Evolutionary conservation across 164 flowering plant genomes (phyloP), one percentile per base, ranked within the genome.

Genomic region (Vitis amurensis): DNA sequence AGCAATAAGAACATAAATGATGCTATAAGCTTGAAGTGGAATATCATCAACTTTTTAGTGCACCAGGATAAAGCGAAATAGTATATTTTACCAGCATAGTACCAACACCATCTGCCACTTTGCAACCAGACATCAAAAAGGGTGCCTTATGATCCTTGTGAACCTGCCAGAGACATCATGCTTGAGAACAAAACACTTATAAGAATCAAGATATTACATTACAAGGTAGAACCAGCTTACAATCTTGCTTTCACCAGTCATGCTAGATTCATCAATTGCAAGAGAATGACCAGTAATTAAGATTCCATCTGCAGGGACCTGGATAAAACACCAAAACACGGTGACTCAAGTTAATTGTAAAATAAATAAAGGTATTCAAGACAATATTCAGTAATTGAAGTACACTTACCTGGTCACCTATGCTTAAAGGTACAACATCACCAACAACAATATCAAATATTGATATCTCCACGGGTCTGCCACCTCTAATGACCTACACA

Each of bases 241-340:
- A 66, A 86, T 92, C 79, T 93, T 96, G 89, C 97, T 91, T 85
- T 96, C 98, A 50, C 99, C 99, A 23, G 99, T 96, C 98, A 96
- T 96, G 78, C 99, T 93, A 64, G 99, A 96, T 81, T 96, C 99
- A 81, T 96, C 99, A 73, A 96, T 78, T 17, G 97, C 84, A 73
- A 96, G 97, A 67, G 98, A 93, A 67, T 96, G 97, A 49, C 97
- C 97, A 68, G 83, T 64, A 55, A 92, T 77, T 23, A 93, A 64
- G 68, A 96, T 67, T 65, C 99, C 99, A 86, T 95, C 99, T 27
- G 97, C 98, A 23, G 98, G 97, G 12, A 95, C 97, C 99, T 95
- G 64, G 57, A 37, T 15, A 31, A 68, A 51, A 14, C 60, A 61
- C 2, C 11, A 15, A 50, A 56, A 15, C 0, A n/a, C 53, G 16